phyloP scores from a whole-genome alignment of 176 grass and related monocot species.

The Rhynchospora tenuis region DNA sequence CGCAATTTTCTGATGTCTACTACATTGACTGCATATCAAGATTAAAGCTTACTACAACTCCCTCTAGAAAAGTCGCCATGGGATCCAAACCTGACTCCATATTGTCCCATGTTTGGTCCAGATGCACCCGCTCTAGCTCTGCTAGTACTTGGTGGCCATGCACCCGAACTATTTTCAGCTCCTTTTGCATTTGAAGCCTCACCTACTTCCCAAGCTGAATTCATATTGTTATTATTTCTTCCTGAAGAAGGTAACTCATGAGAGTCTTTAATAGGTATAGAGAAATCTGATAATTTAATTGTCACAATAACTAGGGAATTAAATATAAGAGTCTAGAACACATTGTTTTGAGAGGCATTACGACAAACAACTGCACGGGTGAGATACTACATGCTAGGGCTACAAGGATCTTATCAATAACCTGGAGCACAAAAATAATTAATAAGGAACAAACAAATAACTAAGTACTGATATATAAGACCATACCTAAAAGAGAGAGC shows the following conservation, averaged over 20 bases:
- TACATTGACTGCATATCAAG: neutral
- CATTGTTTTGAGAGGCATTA: neutral
- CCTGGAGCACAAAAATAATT: neutral
- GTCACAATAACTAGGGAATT: neutral
- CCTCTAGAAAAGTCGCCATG: neutral
- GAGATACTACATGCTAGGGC: neutral
- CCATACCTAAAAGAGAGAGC: constrained; percentile 9
- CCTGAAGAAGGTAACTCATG: neutral
- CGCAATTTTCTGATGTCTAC: too few species aligned
- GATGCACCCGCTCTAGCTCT: neutral
- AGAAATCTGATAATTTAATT: neutral
- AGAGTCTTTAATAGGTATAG: neutral
- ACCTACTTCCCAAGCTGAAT: constrained; percentile 15
- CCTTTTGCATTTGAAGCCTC: constrained; percentile 11
- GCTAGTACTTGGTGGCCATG: constrained; percentile 9
- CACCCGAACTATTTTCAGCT: neutral
- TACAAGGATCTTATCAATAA: neutral
- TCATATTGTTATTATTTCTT: constrained; percentile 11
- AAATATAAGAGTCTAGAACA: neutral
- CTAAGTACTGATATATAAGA: neutral
- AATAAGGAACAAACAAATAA: neutral
- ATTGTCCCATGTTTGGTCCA: neutral
- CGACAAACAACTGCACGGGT: neutral
- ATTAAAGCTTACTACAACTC: neutral
- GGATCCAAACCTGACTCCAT: neutral